Evolutionary conservation across 75 land plant genomes (phyloP).

Genomic region (Sequoia sempervirens): DNA sequence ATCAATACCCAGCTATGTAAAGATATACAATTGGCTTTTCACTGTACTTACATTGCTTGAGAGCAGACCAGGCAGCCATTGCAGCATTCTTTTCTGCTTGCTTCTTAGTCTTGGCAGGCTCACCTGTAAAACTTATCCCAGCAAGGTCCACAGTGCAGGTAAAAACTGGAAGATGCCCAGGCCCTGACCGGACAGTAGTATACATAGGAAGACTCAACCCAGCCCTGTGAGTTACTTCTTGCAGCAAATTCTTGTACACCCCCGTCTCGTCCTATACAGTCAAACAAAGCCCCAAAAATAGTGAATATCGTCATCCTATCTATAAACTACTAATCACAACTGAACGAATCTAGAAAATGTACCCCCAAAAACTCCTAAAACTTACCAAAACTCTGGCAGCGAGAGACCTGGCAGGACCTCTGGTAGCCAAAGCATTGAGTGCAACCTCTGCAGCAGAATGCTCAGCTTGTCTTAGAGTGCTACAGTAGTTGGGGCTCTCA

Average conservation of each 20-base stretch:
- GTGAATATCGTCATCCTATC: neutral
- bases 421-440: conserved; percentile 21
- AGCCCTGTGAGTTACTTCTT: conserved; percentile 45
- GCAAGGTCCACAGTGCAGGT: conserved; percentile 44
- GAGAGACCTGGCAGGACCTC: conserved; percentile 30
- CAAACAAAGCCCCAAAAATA: neutral
- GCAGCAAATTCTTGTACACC: conserved; percentile 43
- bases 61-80: conserved; percentile 37
- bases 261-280: conserved; percentile 42
- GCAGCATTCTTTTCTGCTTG: conserved; percentile 56
- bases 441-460: conserved; percentile 47
- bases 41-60: conserved; percentile 27
- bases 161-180: conserved; percentile 34
- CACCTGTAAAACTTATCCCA: conserved; percentile 36
- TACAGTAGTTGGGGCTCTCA: conserved; percentile 32
- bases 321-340: neutral
- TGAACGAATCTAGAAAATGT: neutral
- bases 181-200: conserved; percentile 26
- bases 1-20: neutral
- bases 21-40: neutral
- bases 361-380: neutral
- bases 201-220: conserved; percentile 35
- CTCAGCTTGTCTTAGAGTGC: conserved; percentile 38
- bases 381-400: conserved; percentile 31
- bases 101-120: conserved; percentile 42